phyloP scores from a whole-genome alignment of 306 rosid species.

The Acacia acuminata region DNA sequence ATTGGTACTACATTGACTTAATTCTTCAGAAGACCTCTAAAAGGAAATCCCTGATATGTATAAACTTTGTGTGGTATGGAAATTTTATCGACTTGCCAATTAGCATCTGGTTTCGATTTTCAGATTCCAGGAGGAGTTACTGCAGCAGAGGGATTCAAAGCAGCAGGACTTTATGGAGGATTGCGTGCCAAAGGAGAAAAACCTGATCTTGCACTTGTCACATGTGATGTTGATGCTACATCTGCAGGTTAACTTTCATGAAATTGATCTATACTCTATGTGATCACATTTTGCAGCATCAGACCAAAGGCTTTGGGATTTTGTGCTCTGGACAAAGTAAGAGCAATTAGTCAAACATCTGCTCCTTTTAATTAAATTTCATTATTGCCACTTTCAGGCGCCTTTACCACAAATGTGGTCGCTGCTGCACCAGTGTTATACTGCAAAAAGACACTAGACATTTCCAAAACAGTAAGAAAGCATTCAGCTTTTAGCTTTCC shows the following conservation, averaged over 20 bases:
- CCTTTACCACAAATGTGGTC: slow-evolving; percentile 89
- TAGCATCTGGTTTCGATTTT: slow-evolving; percentile 21
- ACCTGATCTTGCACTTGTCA: slow-evolving; percentile 93
- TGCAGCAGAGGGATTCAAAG: slow-evolving; percentile 90
- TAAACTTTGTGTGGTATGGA: not conserved
- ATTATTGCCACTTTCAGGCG: slow-evolving; percentile 42
- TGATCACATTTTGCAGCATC: slow-evolving; percentile 15
- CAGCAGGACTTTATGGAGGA: slow-evolving; percentile 86
- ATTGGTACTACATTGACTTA: not conserved
- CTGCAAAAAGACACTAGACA: slow-evolving; percentile 54
- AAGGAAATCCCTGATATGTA: not conserved
- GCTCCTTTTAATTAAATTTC: not conserved
- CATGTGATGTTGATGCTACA: slow-evolving; percentile 89
- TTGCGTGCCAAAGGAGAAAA: slow-evolving; percentile 76
- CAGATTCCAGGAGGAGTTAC: slow-evolving; percentile 93
- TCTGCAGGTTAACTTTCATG: slow-evolving; percentile 68
- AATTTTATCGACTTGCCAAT: not conserved
- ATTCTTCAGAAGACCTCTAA: not conserved
- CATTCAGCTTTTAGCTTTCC: slow-evolving; percentile 9
- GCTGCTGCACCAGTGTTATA: slow-evolving; percentile 97
- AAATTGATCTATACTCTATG: slow-evolving; percentile 5
- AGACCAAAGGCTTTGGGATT: not conserved
- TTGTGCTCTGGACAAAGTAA: not conserved
- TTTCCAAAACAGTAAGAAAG: slow-evolving; percentile 59
- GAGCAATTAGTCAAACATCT: not conserved